Percentiles rank a stretch among this genome's conserved stretches.
Conservation (phyloP, 2,329 filamentous ascomycete genomes). For the Penicillium sp. region DNA sequence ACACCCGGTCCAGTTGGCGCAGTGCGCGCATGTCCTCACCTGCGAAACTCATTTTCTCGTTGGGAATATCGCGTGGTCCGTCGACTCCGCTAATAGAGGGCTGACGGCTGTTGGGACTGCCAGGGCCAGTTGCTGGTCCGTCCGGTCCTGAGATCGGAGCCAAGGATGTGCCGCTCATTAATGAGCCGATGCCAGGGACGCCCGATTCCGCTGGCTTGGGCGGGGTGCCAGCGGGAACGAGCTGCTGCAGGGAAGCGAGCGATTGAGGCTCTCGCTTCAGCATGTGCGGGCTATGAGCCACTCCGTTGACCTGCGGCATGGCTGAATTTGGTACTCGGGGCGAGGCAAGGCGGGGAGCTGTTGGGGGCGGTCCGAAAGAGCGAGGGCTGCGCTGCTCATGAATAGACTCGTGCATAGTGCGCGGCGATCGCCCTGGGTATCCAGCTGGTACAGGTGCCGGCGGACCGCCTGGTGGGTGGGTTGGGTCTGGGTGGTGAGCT, state of each 20-base stretch:
- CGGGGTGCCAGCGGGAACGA: slow-evolving; percentile 18
- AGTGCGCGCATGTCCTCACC: slow-evolving; percentile 64
- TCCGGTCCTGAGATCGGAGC: slow-evolving; percentile 27
- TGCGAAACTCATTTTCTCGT: slow-evolving; percentile 56
- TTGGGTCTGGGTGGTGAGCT: slow-evolving; percentile 32
- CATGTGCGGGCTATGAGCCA: slow-evolving; percentile 27
- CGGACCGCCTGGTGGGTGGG: slow-evolving; percentile 26
- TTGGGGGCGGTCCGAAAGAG: slow-evolving; percentile 24
- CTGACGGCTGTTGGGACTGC: slow-evolving; percentile 13
- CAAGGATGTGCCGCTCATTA: slow-evolving; percentile 40
- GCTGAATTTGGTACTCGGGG: slow-evolving; percentile 30
- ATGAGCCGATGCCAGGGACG: slow-evolving; percentile 55
- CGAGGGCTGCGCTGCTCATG: slow-evolving; percentile 31
- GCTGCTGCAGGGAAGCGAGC: slow-evolving; percentile 11
- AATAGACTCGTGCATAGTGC: slow-evolving; percentile 24
- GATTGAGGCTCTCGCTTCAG: slow-evolving; percentile 22
- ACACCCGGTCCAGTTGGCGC: slow-evolving; percentile 61
- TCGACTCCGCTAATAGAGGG: slow-evolving; percentile 22
- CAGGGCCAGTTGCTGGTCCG: slow-evolving; percentile 19
- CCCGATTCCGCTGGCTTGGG: slow-evolving; percentile 33
- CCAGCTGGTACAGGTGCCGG: slow-evolving; percentile 16
- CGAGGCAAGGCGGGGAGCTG: slow-evolving; percentile 38
- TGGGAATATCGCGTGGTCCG: slow-evolving; percentile 55
- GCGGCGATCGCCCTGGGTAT: slow-evolving; percentile 30
- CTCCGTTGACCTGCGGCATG: slow-evolving; percentile 22